phyloP scores from a whole-genome alignment of 2,329 filamentous ascomycete genomes.

The Aspergillus chevalieri region DNA sequence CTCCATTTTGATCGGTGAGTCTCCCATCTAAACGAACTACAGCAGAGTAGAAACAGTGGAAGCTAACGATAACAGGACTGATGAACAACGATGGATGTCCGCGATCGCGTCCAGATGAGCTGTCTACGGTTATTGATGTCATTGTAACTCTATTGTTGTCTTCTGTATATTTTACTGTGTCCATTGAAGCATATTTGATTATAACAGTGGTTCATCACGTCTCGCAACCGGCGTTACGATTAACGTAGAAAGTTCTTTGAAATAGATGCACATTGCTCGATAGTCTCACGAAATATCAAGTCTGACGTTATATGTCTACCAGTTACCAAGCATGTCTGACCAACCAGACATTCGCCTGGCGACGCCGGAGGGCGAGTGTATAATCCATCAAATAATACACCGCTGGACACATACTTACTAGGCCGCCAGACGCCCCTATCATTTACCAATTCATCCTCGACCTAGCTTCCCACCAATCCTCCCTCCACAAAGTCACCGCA shows the following conservation, averaged over 20 bases:
- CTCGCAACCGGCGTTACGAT: no score
- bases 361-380: constrained; percentile 31
- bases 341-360: constrained; percentile 37
- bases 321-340: constrained; percentile 21
- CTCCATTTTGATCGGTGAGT: constrained; percentile 59
- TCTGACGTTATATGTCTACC: neutral
- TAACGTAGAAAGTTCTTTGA: no score
- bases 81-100: constrained; percentile 81
- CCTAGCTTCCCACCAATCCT: constrained; percentile 82
- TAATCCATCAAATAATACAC: neutral
- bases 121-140: neutral
- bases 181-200: no score
- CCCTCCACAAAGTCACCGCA: constrained; percentile 66
- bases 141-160: neutral
- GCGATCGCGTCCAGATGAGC: constrained; percentile 55
- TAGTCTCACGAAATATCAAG: no score
- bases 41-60: no score
- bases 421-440: constrained; percentile 62
- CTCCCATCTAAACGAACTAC: neutral
- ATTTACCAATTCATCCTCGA: constrained; percentile 79
- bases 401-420: neutral
- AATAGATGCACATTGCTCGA: no score
- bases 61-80: constrained; percentile 45
- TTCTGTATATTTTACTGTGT: no score
- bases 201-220: no score